A percentile compares a stretch with the other conserved stretches of the same genome.
These are phyloP conservation scores for Tylopilus rubrobrunneus DNA, from an alignment of 768 basidiomycete genomes.

Conservation along the genomic window DNA sequence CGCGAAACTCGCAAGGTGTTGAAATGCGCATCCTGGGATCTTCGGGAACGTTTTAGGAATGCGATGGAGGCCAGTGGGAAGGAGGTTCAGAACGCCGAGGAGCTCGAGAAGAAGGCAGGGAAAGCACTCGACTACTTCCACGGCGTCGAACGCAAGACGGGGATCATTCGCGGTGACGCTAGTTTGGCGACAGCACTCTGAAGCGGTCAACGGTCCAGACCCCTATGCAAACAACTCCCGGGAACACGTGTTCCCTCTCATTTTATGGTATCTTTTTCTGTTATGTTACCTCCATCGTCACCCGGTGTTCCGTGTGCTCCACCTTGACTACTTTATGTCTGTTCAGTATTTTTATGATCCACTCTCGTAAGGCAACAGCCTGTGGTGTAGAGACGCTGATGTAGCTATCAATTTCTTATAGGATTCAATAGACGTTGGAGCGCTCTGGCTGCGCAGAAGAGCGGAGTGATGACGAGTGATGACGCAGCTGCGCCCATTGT, in stretches of 20 bases:
- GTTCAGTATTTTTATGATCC: slow-evolving; percentile 11
- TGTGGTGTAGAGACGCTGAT: slow-evolving; percentile 2
- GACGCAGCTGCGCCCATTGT: background rate
- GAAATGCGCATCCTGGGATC: slow-evolving; percentile 85
- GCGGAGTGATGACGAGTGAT: background rate
- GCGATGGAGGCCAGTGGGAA: slow-evolving; percentile 76
- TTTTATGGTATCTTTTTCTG: background rate
- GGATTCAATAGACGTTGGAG: background rate
- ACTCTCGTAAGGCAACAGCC: background rate
- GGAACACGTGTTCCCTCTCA: background rate
- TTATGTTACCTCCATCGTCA: background rate
- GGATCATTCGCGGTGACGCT: slow-evolving; percentile 31
- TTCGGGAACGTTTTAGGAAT: slow-evolving; percentile 72
- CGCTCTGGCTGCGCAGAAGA: background rate
- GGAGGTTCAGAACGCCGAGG: slow-evolving; percentile 77
- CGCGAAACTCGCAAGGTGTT: slow-evolving; percentile 93
- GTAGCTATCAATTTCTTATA: background rate
- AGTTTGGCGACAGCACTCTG: slow-evolving; percentile 16
- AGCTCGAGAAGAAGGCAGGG: slow-evolving; percentile 62
- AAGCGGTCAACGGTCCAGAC: background rate
- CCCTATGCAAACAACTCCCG: background rate
- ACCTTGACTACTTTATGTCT: slow-evolving; percentile 10
- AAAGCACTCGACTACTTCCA: slow-evolving; percentile 74
- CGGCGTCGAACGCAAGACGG: slow-evolving; percentile 45
- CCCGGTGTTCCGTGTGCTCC: slow-evolving; percentile 1